Conservation (phyloP, 2,329 filamentous ascomycete genomes). For the Penicillium sclerotigenum region DNA sequence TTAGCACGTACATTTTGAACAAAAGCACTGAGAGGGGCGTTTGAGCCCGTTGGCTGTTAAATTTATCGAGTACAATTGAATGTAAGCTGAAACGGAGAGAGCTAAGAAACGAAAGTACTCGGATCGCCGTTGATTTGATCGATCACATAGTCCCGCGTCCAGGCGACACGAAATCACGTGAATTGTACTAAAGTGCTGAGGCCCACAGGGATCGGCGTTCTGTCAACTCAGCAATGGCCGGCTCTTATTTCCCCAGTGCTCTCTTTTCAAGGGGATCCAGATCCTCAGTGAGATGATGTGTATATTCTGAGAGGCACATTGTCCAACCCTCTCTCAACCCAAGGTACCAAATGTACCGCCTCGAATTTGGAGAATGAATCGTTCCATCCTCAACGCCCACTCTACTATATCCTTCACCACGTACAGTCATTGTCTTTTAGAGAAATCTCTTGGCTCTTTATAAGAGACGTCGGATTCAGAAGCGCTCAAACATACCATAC, state of each 20-base stretch:
- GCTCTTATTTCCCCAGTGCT: neutral
- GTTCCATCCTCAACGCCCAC: neutral
- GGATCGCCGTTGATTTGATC: conserved; percentile 16
- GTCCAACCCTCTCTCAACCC: neutral
- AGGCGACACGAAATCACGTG: conserved; percentile 26
- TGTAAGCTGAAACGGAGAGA: neutral
- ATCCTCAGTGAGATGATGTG: neutral
- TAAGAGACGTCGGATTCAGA: neutral
- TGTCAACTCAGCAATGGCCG: conserved; percentile 4
- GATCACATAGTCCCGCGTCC: conserved; percentile 19
- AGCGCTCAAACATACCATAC: neutral
- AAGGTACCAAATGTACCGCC: neutral
- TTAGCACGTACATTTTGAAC: conserved; percentile 19
- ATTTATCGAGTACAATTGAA: neutral
- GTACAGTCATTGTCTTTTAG: neutral
- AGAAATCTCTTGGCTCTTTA: neutral
- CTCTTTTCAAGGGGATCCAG: neutral
- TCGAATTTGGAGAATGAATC: conserved; percentile 5
- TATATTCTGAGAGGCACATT: neutral
- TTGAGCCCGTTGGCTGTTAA: neutral
- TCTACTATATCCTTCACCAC: neutral
- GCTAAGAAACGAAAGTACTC: conserved; percentile 6
- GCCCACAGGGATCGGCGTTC: conserved; percentile 18
- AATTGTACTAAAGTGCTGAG: conserved; percentile 4
- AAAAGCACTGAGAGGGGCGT: neutral